Evolutionary conservation across 495 filamentous ascomycete genomes (phyloP).

Genomic region (Recurvomyces mirabilis): DNA sequence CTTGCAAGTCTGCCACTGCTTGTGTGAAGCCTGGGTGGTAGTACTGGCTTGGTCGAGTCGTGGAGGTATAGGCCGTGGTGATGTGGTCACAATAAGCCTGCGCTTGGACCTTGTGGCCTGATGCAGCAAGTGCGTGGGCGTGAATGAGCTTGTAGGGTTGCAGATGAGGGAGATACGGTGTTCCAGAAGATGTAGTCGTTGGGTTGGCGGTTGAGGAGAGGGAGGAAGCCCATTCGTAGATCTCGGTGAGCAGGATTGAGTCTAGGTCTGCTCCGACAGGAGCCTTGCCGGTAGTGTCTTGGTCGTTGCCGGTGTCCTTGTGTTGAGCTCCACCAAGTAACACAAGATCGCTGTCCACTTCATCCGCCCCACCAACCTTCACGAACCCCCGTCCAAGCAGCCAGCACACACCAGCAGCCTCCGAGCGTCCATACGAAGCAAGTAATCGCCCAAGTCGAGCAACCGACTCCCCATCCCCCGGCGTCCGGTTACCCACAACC

Average conservation of each 20-base stretch:
- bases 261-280: constrained; percentile 74
- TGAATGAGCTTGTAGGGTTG: constrained; percentile 82
- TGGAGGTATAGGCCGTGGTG: constrained; percentile 62
- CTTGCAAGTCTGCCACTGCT: constrained; percentile 71
- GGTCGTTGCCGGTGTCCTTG: no score
- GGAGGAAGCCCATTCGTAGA: constrained; percentile 77
- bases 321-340: constrained; percentile 76
- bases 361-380: constrained; percentile 73
- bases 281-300: no score
- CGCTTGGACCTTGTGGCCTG: constrained; percentile 70
- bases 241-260: constrained; percentile 75
- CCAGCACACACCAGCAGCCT: constrained; percentile 85
- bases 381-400: constrained; percentile 45
- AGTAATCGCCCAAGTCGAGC: constrained; percentile 72
- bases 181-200: constrained; percentile 32
- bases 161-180: constrained; percentile 56
- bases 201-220: constrained; percentile 41
- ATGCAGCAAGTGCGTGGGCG: constrained; percentile 71
- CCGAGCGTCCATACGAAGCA: constrained; percentile 72
- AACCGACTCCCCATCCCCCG: constrained; percentile 64
- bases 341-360: constrained; percentile 63
- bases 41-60: constrained; percentile 73
- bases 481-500: constrained; percentile 74
- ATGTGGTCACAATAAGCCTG: constrained; percentile 87
- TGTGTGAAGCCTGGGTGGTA: constrained; percentile 63